phyloP scores from a whole-genome alignment of 495 filamentous ascomycete species.

The Monascus purpureus region DNA sequence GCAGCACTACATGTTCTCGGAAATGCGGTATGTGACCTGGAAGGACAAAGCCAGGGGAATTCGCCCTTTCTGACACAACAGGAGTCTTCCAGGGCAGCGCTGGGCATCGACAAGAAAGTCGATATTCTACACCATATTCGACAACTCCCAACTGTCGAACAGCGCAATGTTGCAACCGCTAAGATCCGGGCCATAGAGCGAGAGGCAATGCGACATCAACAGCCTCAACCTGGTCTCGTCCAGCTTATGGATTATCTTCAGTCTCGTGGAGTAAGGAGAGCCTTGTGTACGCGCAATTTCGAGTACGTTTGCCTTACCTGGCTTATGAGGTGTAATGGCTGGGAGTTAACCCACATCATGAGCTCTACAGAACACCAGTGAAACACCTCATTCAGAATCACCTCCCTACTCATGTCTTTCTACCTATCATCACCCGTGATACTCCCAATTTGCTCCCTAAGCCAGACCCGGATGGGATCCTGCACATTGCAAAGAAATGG shows the following conservation, averaged over 20 bases:
- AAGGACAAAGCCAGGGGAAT: neutral
- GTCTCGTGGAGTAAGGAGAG: slow-evolving; percentile 48
- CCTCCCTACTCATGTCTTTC: slow-evolving; percentile 50
- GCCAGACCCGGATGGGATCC: slow-evolving; percentile 74
- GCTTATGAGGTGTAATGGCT: too few species aligned
- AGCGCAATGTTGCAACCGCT: slow-evolving; percentile 50
- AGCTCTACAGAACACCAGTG: slow-evolving; percentile 48
- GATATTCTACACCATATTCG: slow-evolving; percentile 89
- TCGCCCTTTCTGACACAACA: slow-evolving; percentile 3
- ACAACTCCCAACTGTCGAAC: slow-evolving; percentile 43
- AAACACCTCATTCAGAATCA: slow-evolving; percentile 61
- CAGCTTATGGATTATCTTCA: slow-evolving; percentile 72
- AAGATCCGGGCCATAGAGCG: slow-evolving; percentile 68
- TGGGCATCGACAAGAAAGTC: slow-evolving; percentile 49
- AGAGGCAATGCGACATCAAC: slow-evolving; percentile 60
- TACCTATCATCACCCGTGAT: slow-evolving; percentile 80
- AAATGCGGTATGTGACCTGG: slow-evolving; percentile 51
- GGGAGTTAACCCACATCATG: too few species aligned
- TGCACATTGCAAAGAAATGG: slow-evolving; percentile 72
- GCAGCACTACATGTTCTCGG: slow-evolving; percentile 86
- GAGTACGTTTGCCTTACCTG: slow-evolving; percentile 38
- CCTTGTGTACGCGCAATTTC: slow-evolving; percentile 90
- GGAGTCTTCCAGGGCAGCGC: slow-evolving; percentile 31
- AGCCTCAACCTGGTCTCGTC: slow-evolving; percentile 63
- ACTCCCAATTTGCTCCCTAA: slow-evolving; percentile 55